Base-by-base conservation (phyloP, 352 stramenopile species). In the Pythium plurisporium region DNA sequence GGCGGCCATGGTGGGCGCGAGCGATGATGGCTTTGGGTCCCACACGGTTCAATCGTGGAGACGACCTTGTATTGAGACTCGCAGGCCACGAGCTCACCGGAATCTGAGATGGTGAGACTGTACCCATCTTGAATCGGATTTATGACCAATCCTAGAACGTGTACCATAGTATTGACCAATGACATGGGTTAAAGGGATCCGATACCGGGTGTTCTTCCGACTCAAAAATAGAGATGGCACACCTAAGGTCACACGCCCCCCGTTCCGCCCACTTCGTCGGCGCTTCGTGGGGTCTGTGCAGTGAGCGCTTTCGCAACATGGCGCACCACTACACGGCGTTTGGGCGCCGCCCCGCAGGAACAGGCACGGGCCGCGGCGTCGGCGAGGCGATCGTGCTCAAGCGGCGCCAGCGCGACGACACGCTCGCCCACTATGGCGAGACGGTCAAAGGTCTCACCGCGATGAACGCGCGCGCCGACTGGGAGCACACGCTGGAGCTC, bases 341-440 rank as follows among this genome's bases (percentile, higher is more conserved):
- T 25, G 31, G 47, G n/a, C 42, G 47, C 3, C 59, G 52, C 14
- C 31, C 27, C 10, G 27, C 38, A 2, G 60, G 60, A 34, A 57
- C 46, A 5, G 55, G 55, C 47, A 55, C 61, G 19, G 44, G 64
- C 37, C 72, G 82, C 14, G 82, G 82, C 12, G 74, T 87, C 14
- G 82, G 82, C 51, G 82, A 92, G 36, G 73, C 75, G 44, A 64
- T 87, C 33, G 84, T 92, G 55, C 61, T 90, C 53, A 90, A 92
- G 68, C 65, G 79, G 2, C 74, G 82, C 12, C 68, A 89, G 52
- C 78, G 82, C 31, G 82, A 92, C 55, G 73, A 89, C 19, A 68
- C 76, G 45, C 54, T 92, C 48, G 63, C 72, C 29, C 82, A 60
- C 53, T 90, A 77, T 47, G 42, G 52, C 25, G 64, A 83, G 15